These are phyloP conservation scores for Zopfia rhizophila DNA, from an alignment of 2,329 filamentous ascomycete species.

Conservation along the genomic window DNA sequence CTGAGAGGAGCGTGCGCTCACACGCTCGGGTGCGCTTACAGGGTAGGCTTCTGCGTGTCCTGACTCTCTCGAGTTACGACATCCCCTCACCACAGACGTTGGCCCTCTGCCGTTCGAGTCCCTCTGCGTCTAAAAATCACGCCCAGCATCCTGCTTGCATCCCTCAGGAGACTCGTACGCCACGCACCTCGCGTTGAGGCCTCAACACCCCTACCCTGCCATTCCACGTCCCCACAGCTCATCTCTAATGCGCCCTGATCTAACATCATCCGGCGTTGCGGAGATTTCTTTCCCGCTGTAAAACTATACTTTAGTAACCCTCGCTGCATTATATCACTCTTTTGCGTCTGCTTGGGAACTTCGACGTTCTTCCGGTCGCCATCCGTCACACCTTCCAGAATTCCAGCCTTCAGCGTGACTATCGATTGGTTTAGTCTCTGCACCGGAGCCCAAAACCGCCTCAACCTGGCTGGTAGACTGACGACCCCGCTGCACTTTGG, in stretches of 20 bases:
- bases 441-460: slow-evolving; percentile 23
- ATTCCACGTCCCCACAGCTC: slow-evolving; percentile 47
- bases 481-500: slow-evolving; percentile 45
- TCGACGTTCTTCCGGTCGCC: slow-evolving; percentile 16
- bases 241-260: slow-evolving; percentile 49
- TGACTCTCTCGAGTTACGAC: slow-evolving; percentile 39
- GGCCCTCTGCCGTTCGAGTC: slow-evolving; percentile 33
- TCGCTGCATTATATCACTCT: slow-evolving; percentile 29
- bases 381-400: too few species aligned
- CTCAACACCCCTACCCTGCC: slow-evolving; percentile 40
- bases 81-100: slow-evolving; percentile 26
- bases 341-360: slow-evolving; percentile 23
- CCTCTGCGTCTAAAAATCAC: slow-evolving; percentile 33
- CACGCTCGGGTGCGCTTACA: slow-evolving; percentile 36
- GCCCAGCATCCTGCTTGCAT: slow-evolving; percentile 9
- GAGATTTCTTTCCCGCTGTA: slow-evolving; percentile 46
- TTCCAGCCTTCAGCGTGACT: too few species aligned
- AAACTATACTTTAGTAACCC: slow-evolving; percentile 38
- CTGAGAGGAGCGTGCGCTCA: slow-evolving; percentile 31
- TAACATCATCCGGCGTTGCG: slow-evolving; percentile 46
- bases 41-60: slow-evolving; percentile 24
- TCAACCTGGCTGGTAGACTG: slow-evolving; percentile 37
- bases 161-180: slow-evolving; percentile 23
- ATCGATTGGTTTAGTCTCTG: too few species aligned
- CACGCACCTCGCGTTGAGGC: slow-evolving; percentile 41